Conservation (phyloP, 257 asterid genomes). For the Fraxinus cuspidata region DNA sequence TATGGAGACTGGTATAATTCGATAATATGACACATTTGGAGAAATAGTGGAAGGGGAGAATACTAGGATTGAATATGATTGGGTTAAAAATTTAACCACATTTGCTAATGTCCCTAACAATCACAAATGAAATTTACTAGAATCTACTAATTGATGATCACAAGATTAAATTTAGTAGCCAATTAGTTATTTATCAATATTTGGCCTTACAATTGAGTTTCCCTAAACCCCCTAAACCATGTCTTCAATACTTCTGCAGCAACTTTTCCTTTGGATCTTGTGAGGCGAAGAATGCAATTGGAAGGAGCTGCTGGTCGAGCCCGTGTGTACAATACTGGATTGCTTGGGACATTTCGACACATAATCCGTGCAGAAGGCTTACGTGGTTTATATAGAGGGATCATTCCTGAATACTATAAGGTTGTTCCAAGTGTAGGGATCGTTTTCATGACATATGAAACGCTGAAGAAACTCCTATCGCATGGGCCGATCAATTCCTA, state of each 20-base stretch:
- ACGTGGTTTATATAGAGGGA: slow-evolving; percentile 70
- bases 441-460: slow-evolving; percentile 73
- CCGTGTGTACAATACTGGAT: slow-evolving; percentile 60
- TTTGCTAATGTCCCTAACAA: background rate
- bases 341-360: slow-evolving; percentile 60
- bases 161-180: background rate
- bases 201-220: background rate
- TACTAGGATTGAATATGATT: background rate
- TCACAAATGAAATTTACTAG: background rate
- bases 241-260: slow-evolving; percentile 37
- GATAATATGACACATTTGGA: too few species aligned
- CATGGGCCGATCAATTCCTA: slow-evolving; percentile 34
- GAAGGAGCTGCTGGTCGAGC: slow-evolving; percentile 77
- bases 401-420: slow-evolving; percentile 71
- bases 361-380: slow-evolving; percentile 60
- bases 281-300: slow-evolving; percentile 77
- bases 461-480: slow-evolving; percentile 62
- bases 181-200: background rate
- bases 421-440: slow-evolving; percentile 75
- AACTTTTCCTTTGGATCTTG: slow-evolving; percentile 78
- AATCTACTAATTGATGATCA: background rate
- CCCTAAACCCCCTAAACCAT: background rate
- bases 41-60: too few species aligned
- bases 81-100: background rate
- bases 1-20: background rate